phyloP scores from a whole-genome alignment of 2,329 filamentous ascomycete genomes.

The Talaromyces verruculosus region DNA sequence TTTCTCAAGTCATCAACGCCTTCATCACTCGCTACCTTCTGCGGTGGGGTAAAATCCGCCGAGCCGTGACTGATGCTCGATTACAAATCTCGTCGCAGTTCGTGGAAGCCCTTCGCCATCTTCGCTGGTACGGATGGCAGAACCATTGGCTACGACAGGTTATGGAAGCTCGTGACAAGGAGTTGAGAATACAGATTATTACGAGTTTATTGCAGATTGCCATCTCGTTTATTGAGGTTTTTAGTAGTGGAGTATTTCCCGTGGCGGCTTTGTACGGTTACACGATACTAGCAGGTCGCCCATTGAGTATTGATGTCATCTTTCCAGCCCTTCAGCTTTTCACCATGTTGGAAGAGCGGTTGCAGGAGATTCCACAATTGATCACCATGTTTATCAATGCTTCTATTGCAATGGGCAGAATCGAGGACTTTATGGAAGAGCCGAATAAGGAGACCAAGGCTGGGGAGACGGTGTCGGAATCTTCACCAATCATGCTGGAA shows the following conservation, averaged over 20 bases:
- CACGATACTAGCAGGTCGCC: conserved; percentile 66
- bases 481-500: conserved; percentile 46
- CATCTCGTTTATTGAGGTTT: conserved; percentile 68
- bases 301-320: conserved; percentile 74
- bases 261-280: conserved; percentile 80
- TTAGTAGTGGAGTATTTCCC: conserved; percentile 73
- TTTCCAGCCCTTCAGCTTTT: conserved; percentile 86
- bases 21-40: conserved; percentile 66
- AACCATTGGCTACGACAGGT: conserved; percentile 70
- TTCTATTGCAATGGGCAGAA: conserved; percentile 75
- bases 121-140: conserved; percentile 83
- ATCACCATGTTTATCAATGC: conserved; percentile 78
- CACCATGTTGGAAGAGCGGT: conserved; percentile 67
- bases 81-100: conserved; percentile 81
- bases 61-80: conserved; percentile 72
- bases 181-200: conserved; percentile 65
- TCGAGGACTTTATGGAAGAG: conserved; percentile 84
- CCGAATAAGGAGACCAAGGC: conserved; percentile 73
- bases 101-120: conserved; percentile 78
- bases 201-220: conserved; percentile 62
- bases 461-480: conserved; percentile 29
- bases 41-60: conserved; percentile 67
- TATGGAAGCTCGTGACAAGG: conserved; percentile 65
- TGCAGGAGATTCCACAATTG: conserved; percentile 72
- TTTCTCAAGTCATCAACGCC: conserved; percentile 69